A percentile compares a stretch with the other conserved stretches of the same genome.
These are phyloP conservation scores for Phtheirospermum japonicum DNA, from an alignment of 257 asterid species.

Conservation along the genomic window DNA sequence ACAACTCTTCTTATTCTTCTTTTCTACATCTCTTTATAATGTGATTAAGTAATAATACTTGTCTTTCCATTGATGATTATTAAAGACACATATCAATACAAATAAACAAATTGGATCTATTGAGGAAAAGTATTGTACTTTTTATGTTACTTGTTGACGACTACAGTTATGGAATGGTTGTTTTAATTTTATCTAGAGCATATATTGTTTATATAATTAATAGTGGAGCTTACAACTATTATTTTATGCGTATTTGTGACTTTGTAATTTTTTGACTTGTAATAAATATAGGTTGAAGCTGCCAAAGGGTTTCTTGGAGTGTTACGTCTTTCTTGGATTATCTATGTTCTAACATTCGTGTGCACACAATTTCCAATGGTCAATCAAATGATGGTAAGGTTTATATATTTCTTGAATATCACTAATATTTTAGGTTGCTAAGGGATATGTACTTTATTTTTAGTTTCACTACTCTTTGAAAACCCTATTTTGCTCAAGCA, in stretches of 20 bases:
- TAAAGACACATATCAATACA: not conserved
- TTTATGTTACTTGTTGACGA: not conserved
- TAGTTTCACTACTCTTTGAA: constrained; percentile 2
- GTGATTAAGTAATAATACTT: not conserved
- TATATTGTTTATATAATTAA: not conserved
- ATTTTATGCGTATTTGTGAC: not conserved
- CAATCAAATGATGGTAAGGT: constrained; percentile 99
- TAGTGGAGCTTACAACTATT: constrained; percentile 1
- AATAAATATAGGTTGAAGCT: constrained; percentile 70
- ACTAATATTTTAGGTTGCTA: constrained; percentile 9
- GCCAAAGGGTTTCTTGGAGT: constrained; percentile 76
- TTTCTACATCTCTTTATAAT: too few species aligned
- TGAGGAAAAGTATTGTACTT: not conserved
- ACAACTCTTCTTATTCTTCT: not conserved
- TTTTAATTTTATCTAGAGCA: not conserved
- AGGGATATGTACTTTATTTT: constrained; percentile 5
- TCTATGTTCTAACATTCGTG: constrained; percentile 78
- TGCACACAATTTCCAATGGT: constrained; percentile 95
- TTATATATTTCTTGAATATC: constrained; percentile 20
- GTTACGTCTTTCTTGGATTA: constrained; percentile 70
- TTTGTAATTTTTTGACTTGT: constrained; percentile 23
- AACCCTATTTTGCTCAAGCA: not conserved
- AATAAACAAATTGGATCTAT: not conserved
- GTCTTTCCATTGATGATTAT: constrained; percentile 7
- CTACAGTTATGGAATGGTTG: not conserved